A percentile compares a stretch with the other conserved stretches of the same genome.
Evolutionary conservation across 1,139 yeast species (phyloP).

Genomic region (Debaryomyces sp.): DNA sequence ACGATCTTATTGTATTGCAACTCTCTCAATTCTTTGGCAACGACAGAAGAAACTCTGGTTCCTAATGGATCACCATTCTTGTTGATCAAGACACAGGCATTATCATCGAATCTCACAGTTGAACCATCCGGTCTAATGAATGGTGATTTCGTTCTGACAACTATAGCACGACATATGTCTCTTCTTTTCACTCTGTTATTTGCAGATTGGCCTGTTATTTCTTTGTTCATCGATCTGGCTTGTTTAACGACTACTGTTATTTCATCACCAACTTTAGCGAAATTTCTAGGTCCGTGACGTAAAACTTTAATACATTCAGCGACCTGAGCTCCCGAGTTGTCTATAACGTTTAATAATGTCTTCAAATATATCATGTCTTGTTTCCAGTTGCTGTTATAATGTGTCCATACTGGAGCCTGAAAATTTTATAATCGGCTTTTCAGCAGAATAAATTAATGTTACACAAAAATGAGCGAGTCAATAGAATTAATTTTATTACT

Average conservation of each 20-base stretch:
- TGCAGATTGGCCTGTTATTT: conserved; percentile 68
- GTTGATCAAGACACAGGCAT: conserved; percentile 93
- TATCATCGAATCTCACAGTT: conserved; percentile 86
- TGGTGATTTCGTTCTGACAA: conserved; percentile 90
- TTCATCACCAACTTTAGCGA: conserved; percentile 86
- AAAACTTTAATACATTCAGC: conserved; percentile 96
- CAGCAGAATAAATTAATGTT: neutral
- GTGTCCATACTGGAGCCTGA: neutral
- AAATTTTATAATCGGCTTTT: conserved; percentile 2
- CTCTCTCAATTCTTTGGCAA: conserved; percentile 87
- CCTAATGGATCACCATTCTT: conserved; percentile 95
- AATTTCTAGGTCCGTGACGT: conserved; percentile 82
- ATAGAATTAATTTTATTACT: neutral
- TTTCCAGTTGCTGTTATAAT: neutral
- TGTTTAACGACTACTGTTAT: conserved; percentile 94
- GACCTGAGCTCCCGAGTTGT: conserved; percentile 92
- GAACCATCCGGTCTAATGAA: conserved; percentile 87
- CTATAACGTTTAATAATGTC: conserved; percentile 86
- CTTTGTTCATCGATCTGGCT: conserved; percentile 72
- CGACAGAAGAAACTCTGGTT: conserved; percentile 88
- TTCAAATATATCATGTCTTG: conserved; percentile 82
- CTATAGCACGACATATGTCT: conserved; percentile 93
- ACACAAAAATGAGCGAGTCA: conserved; percentile 2
- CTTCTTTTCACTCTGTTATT: conserved; percentile 89
- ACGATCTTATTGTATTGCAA: conserved; percentile 85